Evolutionary conservation across 345 rosid species (phyloP), one percentile per base, ranked within the genome.

Genomic region (Fremontodendron californicum): DNA sequence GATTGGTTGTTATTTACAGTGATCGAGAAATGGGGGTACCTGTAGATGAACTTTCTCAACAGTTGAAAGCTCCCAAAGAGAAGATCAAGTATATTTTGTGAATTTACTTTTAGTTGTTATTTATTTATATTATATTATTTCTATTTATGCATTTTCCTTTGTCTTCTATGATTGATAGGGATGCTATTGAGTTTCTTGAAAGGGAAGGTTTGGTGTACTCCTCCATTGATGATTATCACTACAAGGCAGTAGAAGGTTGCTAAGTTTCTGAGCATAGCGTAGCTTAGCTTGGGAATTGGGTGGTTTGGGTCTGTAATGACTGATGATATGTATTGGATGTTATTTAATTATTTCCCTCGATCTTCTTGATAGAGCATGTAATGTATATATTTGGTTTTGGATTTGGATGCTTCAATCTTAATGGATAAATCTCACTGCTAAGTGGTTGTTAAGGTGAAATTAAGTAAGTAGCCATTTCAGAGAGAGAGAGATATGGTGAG

Each of bases 221-320:
- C 12, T 93, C 98, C 62, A 88, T 96, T 16, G 99, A 96, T n/a
- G 97, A 96, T 74, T 91, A 85, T 79, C 99, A 93, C 85, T 96
- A 87, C 87, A 91, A 96, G 86, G 90, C 92, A 39, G 90, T 93
- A 9, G 89, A 84, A 82, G 88, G 80, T 57, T 87, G 80, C 78
- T 79, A 65, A 48, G 37, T 62, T 75, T 75, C 21, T 4, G 64
- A 73, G 48, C 9, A 2, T 31, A 13, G 64, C 29, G 0, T 60
- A 29, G 40, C 16, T 68, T 6, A 6, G 55, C 3, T 43, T 46
- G 54, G 54, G 73, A 43, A 43, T 68, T 68, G 21, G 54, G 12
- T 23, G 46, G 25, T 18, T 43, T 12, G 54, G 6, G 19, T 65
- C 31, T 8, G 18, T 65, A 39, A 39, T 39, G 9, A 13, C 29